Evolutionary conservation across 495 filamentous ascomycete species (phyloP).

Genomic region (Collariella sp.): DNA sequence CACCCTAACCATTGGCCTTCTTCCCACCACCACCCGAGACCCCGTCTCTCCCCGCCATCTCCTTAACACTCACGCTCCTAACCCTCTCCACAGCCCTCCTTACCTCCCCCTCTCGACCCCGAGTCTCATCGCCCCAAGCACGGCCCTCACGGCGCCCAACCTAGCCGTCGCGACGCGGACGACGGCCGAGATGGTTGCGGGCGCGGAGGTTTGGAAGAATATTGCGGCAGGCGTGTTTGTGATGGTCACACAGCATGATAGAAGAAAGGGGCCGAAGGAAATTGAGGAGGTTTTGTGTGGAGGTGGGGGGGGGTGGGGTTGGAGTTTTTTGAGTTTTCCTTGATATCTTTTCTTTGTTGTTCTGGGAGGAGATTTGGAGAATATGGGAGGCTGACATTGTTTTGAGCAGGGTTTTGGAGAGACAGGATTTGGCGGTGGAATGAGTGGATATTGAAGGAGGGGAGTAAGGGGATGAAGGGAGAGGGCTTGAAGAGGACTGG

Average conservation of each 20-base stretch:
- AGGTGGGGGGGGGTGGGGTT: constrained; percentile 21
- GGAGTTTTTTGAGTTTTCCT: constrained; percentile 29
- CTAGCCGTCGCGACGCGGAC: constrained; percentile 31
- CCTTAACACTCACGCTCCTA: constrained; percentile 35
- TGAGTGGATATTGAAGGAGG: constrained; percentile 35
- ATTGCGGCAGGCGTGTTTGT: constrained; percentile 33
- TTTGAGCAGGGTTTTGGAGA: constrained; percentile 33
- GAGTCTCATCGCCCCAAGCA: constrained; percentile 34
- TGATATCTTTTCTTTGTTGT: too few species aligned
- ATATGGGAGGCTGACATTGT: too few species aligned
- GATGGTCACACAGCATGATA: constrained; percentile 31
- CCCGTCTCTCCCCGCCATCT: constrained; percentile 29
- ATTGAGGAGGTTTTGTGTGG: constrained; percentile 30
- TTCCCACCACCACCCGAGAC: not conserved
- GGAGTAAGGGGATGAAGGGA: constrained; percentile 20
- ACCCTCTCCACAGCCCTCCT: constrained; percentile 29
- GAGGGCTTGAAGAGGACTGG: constrained; percentile 30
- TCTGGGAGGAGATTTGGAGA: too few species aligned
- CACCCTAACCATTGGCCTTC: constrained; percentile 33
- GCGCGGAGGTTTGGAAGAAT: constrained; percentile 25
- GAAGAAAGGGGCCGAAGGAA: constrained; percentile 28
- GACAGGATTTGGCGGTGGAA: constrained; percentile 32
- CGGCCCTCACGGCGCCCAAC: constrained; percentile 36
- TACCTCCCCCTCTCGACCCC: constrained; percentile 25
- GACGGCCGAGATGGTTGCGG: constrained; percentile 36